Conservation (phyloP, 192 early-diverging fungal genomes). For the Podila minutissima region DNA sequence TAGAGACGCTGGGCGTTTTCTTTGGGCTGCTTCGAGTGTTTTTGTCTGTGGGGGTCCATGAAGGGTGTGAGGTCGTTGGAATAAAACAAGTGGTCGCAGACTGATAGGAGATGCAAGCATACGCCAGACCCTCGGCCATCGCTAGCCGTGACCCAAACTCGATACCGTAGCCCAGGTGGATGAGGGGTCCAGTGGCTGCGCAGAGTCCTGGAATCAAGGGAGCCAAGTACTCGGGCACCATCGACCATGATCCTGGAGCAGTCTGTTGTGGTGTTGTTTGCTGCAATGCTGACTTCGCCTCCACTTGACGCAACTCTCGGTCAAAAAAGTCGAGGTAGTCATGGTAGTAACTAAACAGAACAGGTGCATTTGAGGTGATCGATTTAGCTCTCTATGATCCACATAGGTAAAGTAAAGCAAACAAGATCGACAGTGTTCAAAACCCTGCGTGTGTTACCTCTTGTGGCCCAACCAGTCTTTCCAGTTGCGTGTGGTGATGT, state of each 20-base stretch:
- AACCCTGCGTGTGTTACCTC: conserved; percentile 4
- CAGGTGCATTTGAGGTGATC: background rate
- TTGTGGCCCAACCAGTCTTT: conserved; percentile 47
- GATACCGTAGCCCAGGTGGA: conserved; percentile 40
- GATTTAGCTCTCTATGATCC: background rate
- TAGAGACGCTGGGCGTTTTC: conserved; percentile 21
- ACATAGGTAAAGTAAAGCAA: too few relatives aligned
- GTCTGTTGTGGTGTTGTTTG: background rate
- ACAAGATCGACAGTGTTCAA: background rate
- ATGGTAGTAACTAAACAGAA: conserved; percentile 28
- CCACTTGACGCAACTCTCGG: conserved; percentile 26
- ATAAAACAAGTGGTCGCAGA: conserved; percentile 34
- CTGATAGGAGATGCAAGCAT: conserved; percentile 40
- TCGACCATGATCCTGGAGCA: background rate
- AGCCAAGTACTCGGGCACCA: conserved; percentile 37
- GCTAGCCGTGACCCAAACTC: conserved; percentile 36
- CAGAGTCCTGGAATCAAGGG: conserved; percentile 42
- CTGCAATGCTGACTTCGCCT: background rate
- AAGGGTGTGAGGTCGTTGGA: background rate
- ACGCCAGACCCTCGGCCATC: conserved; percentile 39
- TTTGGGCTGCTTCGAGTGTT: background rate
- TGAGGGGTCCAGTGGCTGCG: conserved; percentile 31
- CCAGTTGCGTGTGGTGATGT: conserved; percentile 40
- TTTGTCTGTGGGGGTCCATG: background rate
- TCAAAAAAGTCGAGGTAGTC: conserved; percentile 50